These are phyloP conservation scores for Pelargonium citronellum DNA, from an alignment of 441 rosid species.

Conservation along the genomic window DNA sequence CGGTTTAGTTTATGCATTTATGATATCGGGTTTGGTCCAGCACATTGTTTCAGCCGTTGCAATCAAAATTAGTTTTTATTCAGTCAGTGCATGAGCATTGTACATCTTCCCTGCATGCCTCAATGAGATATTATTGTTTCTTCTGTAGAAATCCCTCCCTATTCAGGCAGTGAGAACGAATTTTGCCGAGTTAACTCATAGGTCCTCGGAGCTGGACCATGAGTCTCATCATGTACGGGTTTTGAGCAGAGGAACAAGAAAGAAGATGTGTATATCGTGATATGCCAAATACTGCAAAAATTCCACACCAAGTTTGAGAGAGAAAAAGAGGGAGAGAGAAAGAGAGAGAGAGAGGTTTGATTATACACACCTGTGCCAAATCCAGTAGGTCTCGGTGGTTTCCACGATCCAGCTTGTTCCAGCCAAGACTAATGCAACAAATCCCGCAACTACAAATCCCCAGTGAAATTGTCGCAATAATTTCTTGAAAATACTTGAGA, in stretches of 20 bases:
- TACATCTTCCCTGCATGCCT: constrained; percentile 7
- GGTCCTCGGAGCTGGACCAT: constrained; percentile 27
- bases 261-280: constrained; percentile 73
- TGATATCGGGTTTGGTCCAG: neutral
- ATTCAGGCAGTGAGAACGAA: constrained; percentile 46
- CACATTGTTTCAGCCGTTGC: neutral
- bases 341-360: constrained; percentile 11
- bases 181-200: constrained; percentile 66
- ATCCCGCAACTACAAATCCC: constrained; percentile 64
- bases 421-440: constrained; percentile 61
- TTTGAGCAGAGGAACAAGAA: constrained; percentile 96
- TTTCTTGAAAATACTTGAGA: constrained; percentile 49
- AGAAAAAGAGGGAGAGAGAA: constrained; percentile 1
- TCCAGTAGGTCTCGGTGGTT: constrained; percentile 87
- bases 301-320: constrained; percentile 14
- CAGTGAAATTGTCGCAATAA: constrained; percentile 59
- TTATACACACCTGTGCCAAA: constrained; percentile 84
- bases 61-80: neutral
- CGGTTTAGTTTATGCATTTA: neutral
- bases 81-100: neutral
- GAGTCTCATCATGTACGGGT: constrained; percentile 39
- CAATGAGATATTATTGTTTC: neutral
- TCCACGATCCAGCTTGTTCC: constrained; percentile 81
- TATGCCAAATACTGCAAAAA: constrained; percentile 75
- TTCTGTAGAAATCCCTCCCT: constrained; percentile 13